Evolutionary conservation across 1,284 basidiomycete genomes (phyloP), one percentile per base, ranked within the genome.

Genomic region (Melanopsichium pennsylvanicum): DNA sequence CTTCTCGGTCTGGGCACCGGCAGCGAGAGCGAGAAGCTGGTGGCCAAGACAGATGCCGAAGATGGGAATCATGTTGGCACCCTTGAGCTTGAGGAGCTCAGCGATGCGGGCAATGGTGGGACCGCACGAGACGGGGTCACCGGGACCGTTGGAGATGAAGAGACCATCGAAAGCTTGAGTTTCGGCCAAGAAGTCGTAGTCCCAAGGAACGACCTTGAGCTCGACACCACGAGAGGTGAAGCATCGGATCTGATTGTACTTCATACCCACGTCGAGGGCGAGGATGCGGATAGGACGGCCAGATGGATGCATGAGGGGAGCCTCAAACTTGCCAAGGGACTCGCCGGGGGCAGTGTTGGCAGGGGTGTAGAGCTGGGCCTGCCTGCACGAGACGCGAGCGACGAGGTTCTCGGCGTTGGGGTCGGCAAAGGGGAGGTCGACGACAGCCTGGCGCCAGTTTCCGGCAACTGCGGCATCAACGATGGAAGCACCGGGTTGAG

Each of bases 31-130:
- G 63, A 99, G 87, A 25, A 99, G 86, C 84, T 99, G 96, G 83
- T 99, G 96, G 42, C 96, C 96, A 34, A 98, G 88, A 85, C 96
- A 99, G 81, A 99, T 98, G 83, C 96, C 96, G 77, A 98, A 99
- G 79, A 99, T 91, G 29, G 96, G 96, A 41, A 86, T 86, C 70
- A 90, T 88, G 56, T 85, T 70, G 85, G 86, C 76, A 88, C 82
- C 84, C 50, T 69, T 70, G 40, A 67, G 62, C 50, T 63, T 47
- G 27, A 98, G 87, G 4, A 90, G 88, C 71, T 86, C 85, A 39
- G 87, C 83, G 45, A 99, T 85, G 62, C 89, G 85, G 16, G 84
- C 83, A 61, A 96, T 88, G 18, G 94, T 93, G 44, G 86, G 64
- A 36, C 49, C 74, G 47, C 75, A 77, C 36, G 88, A 90, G 19